Conservation (phyloP, 371 early-diverging fungal genomes). For the Fennellomyces sp. region DNA sequence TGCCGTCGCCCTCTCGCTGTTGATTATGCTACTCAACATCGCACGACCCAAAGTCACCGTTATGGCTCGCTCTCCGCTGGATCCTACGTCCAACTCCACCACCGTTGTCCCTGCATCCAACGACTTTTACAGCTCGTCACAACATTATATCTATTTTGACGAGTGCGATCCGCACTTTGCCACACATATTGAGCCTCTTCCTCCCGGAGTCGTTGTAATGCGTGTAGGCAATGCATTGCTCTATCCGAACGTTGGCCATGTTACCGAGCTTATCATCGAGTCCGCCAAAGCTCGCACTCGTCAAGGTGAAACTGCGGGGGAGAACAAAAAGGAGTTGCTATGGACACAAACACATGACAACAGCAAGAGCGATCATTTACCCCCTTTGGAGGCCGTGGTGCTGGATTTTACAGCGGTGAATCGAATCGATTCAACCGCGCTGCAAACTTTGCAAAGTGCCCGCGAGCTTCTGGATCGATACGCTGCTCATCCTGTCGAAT, state of each 20-base stretch:
- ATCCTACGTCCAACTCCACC: neutral
- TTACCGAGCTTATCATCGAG: constrained; percentile 9
- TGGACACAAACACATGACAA: neutral
- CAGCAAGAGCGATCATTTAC: constrained; percentile 19
- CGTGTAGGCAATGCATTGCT: constrained; percentile 11
- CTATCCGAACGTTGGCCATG: constrained; percentile 24
- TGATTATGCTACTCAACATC: constrained; percentile 19
- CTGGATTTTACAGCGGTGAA: constrained; percentile 76
- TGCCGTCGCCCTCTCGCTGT: constrained; percentile 21
- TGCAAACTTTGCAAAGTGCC: constrained; percentile 60
- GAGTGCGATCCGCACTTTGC: constrained; percentile 20
- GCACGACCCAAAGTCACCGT: constrained; percentile 19
- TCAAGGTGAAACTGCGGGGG: neutral
- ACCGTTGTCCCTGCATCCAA: neutral
- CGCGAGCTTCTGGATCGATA: constrained; percentile 43
- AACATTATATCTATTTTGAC: constrained; percentile 21
- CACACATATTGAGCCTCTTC: constrained; percentile 6
- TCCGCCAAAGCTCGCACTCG: constrained; percentile 16
- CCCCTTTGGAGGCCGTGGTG: constrained; percentile 67
- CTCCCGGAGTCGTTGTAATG: constrained; percentile 20
- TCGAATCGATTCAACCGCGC: constrained; percentile 72
- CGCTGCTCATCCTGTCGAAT: constrained; percentile 25
- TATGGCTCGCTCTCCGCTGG: constrained; percentile 11
- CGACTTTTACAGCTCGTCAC: neutral
- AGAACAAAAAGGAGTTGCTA: constrained; percentile 7